Percentiles rank a stretch among this genome's conserved stretches.
phyloP scores from a whole-genome alignment of 345 rosid species.

The Lepidium sativum region DNA sequence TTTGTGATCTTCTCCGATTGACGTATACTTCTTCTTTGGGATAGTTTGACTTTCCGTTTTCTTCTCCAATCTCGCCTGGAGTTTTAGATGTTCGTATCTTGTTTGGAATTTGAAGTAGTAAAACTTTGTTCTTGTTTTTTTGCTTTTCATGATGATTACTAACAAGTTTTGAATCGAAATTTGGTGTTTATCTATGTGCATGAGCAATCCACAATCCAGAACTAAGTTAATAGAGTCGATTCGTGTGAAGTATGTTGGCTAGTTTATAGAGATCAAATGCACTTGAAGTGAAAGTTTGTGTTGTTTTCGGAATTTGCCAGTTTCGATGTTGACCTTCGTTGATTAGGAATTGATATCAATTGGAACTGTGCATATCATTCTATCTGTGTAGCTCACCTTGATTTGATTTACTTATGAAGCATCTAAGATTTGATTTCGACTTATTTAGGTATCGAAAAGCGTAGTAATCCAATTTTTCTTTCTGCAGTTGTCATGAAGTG shows the following conservation, averaged over 20 bases:
- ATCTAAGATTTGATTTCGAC: background rate
- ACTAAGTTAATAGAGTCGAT: background rate
- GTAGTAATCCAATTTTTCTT: background rate
- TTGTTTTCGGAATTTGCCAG: background rate
- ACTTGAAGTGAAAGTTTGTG: background rate
- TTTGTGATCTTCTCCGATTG: background rate
- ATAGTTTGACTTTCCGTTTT: constrained; percentile 16
- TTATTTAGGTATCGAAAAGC: background rate
- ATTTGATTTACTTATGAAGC: background rate
- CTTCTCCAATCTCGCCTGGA: constrained; percentile 1
- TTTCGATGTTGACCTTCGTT: background rate
- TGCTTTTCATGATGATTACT: background rate
- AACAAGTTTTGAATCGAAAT: background rate
- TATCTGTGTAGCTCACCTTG: background rate
- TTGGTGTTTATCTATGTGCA: constrained; percentile 1
- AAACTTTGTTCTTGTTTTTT: background rate
- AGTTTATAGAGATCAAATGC: background rate
- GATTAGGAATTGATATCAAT: background rate
- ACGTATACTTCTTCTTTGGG: background rate
- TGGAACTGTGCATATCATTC: background rate
- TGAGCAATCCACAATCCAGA: constrained; percentile 9
- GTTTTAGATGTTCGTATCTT: background rate
- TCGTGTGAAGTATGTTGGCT: background rate
- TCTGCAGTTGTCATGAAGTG: constrained; percentile 6
- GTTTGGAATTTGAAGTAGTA: background rate